A percentile compares a stretch with the other conserved stretches of the same genome.
Evolutionary conservation across 768 basidiomycete genomes (phyloP).

Genomic region (Tephrocybe rancida): DNA sequence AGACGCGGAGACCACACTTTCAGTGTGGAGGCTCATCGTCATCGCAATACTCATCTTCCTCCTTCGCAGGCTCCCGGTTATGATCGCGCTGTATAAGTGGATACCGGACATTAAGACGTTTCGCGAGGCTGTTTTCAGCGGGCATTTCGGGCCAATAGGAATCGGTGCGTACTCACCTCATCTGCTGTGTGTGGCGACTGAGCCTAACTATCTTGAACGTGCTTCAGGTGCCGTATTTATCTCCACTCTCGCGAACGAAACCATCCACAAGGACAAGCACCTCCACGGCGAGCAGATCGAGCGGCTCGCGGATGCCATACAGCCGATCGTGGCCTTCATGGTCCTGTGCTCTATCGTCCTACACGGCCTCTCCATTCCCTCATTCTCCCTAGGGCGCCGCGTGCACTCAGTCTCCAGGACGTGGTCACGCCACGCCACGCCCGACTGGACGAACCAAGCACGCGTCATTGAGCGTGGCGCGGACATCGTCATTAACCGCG

Average conservation of each 20-base stretch:
- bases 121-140: constrained; percentile 90
- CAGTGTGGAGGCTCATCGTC: constrained; percentile 83
- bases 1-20: constrained; percentile 65
- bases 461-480: constrained; percentile 69
- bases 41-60: constrained; percentile 83
- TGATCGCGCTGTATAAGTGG: constrained; percentile 85
- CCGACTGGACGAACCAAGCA: constrained; percentile 86
- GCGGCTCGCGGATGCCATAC: constrained; percentile 72
- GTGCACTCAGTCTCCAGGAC: constrained; percentile 92
- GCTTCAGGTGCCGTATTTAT: constrained; percentile 87
- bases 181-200: background rate
- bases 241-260: constrained; percentile 72
- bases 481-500: constrained; percentile 81
- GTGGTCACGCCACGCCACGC: constrained; percentile 79
- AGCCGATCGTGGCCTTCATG: constrained; percentile 94
- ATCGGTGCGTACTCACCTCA: constrained; percentile 48
- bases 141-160: constrained; percentile 93
- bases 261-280: constrained; percentile 44
- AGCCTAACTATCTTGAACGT: constrained; percentile 2
- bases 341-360: constrained; percentile 89
- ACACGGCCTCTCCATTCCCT: constrained; percentile 91
- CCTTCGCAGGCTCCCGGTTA: constrained; percentile 80
- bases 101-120: constrained; percentile 97
- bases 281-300: constrained; percentile 62
- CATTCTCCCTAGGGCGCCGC: constrained; percentile 88